Conservation (phyloP, 257 asterid species). For the Ilex asprella region DNA sequence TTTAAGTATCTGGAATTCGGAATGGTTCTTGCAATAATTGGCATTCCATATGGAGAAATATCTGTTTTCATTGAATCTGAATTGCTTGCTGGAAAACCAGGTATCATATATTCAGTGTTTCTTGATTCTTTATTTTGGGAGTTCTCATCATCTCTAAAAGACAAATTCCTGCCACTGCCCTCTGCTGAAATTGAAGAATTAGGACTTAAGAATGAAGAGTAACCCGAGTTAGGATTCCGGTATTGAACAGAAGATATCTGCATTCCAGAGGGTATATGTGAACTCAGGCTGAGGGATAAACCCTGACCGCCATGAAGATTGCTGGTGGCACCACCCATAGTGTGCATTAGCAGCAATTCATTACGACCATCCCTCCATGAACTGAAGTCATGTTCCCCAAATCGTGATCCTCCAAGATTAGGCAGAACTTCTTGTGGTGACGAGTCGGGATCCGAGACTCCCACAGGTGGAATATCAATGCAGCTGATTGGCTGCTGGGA, state of each 20-base stretch:
- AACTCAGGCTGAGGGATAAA: constrained; percentile 69
- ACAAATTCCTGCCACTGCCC: constrained; percentile 27
- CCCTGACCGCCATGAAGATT: constrained; percentile 53
- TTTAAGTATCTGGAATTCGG: constrained; percentile 65
- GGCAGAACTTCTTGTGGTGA: constrained; percentile 39
- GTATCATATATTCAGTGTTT: constrained; percentile 26
- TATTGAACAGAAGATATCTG: constrained; percentile 36
- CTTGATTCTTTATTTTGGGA: constrained; percentile 37
- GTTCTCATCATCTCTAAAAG: constrained; percentile 33
- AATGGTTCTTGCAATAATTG: constrained; percentile 33
- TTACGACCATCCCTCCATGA: constrained; percentile 42
- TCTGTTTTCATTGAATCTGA: constrained; percentile 26
- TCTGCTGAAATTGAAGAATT: constrained; percentile 25
- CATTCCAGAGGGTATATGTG: constrained; percentile 44
- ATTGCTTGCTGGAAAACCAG: constrained; percentile 22
- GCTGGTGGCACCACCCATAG: constrained; percentile 22
- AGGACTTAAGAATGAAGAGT: constrained; percentile 32
- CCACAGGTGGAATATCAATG: constrained; percentile 26
- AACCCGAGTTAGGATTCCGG: constrained; percentile 31
- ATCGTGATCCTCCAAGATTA: constrained; percentile 37
- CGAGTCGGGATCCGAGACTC: constrained; percentile 32
- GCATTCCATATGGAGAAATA: constrained; percentile 35
- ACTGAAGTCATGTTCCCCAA: constrained; percentile 33
- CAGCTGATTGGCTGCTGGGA: constrained; percentile 29
- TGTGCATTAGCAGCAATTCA: constrained; percentile 38